Base-by-base conservation (phyloP, 306 rosid species). In the Trichosanthes cucumerina region DNA sequence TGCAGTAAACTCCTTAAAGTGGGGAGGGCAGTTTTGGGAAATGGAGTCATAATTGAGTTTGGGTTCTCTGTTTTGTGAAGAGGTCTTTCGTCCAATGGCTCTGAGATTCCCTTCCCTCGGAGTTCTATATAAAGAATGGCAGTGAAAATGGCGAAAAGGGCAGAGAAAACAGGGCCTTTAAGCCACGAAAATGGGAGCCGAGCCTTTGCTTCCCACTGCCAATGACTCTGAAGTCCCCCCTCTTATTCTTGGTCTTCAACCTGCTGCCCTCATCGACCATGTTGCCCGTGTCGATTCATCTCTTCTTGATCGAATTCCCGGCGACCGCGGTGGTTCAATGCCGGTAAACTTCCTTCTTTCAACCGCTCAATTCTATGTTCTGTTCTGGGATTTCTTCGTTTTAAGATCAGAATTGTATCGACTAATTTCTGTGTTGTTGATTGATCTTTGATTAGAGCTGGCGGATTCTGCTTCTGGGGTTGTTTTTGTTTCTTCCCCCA, bases 261-360 rank as follows among this genome's bases (percentile, higher is more conserved):
- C 97, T 0, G 85, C 92, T 1, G 97, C 97, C 50, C 96, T 95
- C 57, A 78, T 91, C 26, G 99, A 95, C 85, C 92, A 73, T 82
- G 87, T 91, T 28, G 93, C 97, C 49, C 88, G 80, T 64, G 91
- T 91, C 16, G 89, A 87, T 72, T 74, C 69, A 59, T 85, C 96
- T 69, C 64, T 90, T 76, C 97, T 95, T 72, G 85, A 88, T 47
- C 88, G 83, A 65, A 88, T 95, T 58, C 88, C 92, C 53, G 97
- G 96, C 72, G 97, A 95, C 59, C 96, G 88, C 62, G 99, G 99
- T 41, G 99, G 97, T 84, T 95, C 99, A 82, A 49, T 85, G 28
- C 91, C 99, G 24, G 99, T 95, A 85, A 41, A 1, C 31, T 28
- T 66, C 56, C 12, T 9, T 8, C 7, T 39, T 14, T n/a, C 53